Conservation (phyloP, 805 yeast genomes). For the Isabelozyma pseudorhagii region DNA sequence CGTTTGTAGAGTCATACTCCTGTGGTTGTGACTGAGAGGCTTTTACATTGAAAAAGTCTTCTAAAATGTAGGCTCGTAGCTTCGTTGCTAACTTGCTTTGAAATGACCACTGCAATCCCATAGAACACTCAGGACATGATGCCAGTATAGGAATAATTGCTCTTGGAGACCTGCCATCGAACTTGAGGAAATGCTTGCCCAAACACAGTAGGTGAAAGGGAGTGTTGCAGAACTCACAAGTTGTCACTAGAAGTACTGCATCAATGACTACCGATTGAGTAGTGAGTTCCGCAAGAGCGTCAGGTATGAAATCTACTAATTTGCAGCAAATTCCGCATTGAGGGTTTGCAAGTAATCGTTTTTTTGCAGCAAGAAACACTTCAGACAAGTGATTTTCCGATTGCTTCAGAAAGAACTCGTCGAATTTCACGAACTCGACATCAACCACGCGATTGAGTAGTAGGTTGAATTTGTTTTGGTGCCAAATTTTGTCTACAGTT, state of each 20-base stretch:
- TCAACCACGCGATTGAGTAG: slow-evolving; percentile 12
- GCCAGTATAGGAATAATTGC: slow-evolving; percentile 11
- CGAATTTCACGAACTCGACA: slow-evolving; percentile 7
- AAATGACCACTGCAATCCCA: slow-evolving; percentile 13
- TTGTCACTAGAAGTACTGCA: slow-evolving; percentile 26
- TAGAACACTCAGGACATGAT: slow-evolving; percentile 14
- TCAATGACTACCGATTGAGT: slow-evolving; percentile 4
- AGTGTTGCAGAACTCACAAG: slow-evolving; percentile 34
- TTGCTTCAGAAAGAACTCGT: neutral
- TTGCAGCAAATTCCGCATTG: slow-evolving; percentile 29
- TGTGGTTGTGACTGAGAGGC: neutral
- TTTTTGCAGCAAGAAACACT: slow-evolving; percentile 3
- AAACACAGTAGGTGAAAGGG: slow-evolving; percentile 40
- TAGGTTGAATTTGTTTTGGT: slow-evolving; percentile 25
- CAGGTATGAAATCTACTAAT: slow-evolving; percentile 32
- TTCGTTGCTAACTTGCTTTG: slow-evolving; percentile 18
- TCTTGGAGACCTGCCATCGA: neutral
- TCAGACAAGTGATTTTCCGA: slow-evolving; percentile 1
- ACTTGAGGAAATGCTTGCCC: slow-evolving; percentile 11
- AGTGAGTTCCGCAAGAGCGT: slow-evolving; percentile 4
- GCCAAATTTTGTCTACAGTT: slow-evolving; percentile 30
- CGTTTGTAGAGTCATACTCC: neutral
- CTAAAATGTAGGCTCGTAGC: slow-evolving; percentile 14
- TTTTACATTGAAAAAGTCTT: slow-evolving; percentile 5
- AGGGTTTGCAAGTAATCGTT: slow-evolving; percentile 12